Percentiles rank a stretch among this genome's conserved stretches.
phyloP scores from a whole-genome alignment of 306 rosid species.

The Chamaecrista fasciculata region DNA sequence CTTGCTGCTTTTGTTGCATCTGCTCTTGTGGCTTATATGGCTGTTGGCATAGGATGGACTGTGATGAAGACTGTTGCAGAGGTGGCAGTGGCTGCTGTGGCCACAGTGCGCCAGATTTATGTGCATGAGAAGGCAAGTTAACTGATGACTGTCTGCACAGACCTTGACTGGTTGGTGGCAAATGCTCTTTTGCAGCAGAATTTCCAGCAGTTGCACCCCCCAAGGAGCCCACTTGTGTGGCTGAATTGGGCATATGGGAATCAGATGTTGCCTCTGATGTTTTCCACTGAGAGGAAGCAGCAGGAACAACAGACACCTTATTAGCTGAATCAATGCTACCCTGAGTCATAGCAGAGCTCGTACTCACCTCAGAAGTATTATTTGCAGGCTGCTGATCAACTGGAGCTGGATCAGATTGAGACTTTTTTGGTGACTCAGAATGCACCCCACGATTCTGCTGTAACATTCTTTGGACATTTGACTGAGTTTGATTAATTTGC shows the following conservation, averaged over 20 bases:
- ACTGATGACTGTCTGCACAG: conserved; percentile 59
- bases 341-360: conserved; percentile 49
- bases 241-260: conserved; percentile 51
- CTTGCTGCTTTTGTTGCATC: conserved; percentile 42
- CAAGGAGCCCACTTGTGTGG: conserved; percentile 45
- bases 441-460: conserved; percentile 61
- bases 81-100: conserved; percentile 50
- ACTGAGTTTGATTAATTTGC: conserved; percentile 64
- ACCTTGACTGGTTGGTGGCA: conserved; percentile 55
- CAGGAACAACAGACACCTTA: conserved; percentile 46
- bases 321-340: conserved; percentile 50
- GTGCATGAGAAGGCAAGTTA: conserved; percentile 65
- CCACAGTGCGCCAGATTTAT: conserved; percentile 68
- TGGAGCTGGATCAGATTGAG: conserved; percentile 60
- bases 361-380: conserved; percentile 47
- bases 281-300: conserved; percentile 63
- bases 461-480: conserved; percentile 59
- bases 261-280: conserved; percentile 60
- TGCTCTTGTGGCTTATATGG: conserved; percentile 48
- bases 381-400: conserved; percentile 62
- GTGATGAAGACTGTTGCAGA: conserved; percentile 52
- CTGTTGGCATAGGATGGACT: conserved; percentile 54
- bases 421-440: conserved; percentile 51
- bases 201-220: conserved; percentile 57
- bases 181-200: conserved; percentile 57